Conservation (phyloP, 441 rosid species). For the Pelargonium cotyledonis region DNA sequence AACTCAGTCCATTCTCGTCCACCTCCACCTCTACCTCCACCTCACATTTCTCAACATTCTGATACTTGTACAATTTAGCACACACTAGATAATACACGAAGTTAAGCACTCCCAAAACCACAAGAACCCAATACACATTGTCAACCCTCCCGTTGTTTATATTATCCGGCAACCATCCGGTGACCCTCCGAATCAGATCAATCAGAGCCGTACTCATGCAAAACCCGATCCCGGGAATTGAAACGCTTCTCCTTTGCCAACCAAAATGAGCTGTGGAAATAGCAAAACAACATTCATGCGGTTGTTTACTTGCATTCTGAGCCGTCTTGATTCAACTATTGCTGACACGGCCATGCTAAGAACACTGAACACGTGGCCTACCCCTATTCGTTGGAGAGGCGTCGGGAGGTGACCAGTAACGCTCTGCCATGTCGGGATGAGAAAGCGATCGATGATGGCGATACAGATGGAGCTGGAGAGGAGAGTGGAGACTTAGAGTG, state of each 20-base stretch:
- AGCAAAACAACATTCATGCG: constrained; percentile 42
- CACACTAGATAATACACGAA: no score
- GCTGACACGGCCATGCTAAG: constrained; percentile 44
- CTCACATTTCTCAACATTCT: constrained; percentile 19
- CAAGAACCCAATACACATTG: no score
- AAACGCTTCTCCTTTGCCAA: constrained; percentile 51
- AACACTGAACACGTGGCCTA: constrained; percentile 44
- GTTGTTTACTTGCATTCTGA: constrained; percentile 18
- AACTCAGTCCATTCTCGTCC: no score
- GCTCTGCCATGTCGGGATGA: constrained; percentile 37
- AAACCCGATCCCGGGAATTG: constrained; percentile 46
- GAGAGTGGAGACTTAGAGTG: constrained; percentile 37
- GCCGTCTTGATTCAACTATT: constrained; percentile 42
- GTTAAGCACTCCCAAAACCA: no score
- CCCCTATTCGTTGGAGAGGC: constrained; percentile 42
- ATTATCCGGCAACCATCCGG: constrained; percentile 39
- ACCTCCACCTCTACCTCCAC: no score
- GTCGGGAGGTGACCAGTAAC: constrained; percentile 25
- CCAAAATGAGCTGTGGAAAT: constrained; percentile 41
- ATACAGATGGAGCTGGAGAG: constrained; percentile 36
- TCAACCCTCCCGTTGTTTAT: constrained; percentile 19
- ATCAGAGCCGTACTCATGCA: constrained; percentile 36
- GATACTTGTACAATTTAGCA: no score
- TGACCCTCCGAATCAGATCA: constrained; percentile 29
- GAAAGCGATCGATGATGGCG: constrained; percentile 32